Evolutionary conservation across 2,329 filamentous ascomycete genomes (phyloP), one percentile per base, ranked within the genome.

Genomic region (Scytalidium lignicola): DNA sequence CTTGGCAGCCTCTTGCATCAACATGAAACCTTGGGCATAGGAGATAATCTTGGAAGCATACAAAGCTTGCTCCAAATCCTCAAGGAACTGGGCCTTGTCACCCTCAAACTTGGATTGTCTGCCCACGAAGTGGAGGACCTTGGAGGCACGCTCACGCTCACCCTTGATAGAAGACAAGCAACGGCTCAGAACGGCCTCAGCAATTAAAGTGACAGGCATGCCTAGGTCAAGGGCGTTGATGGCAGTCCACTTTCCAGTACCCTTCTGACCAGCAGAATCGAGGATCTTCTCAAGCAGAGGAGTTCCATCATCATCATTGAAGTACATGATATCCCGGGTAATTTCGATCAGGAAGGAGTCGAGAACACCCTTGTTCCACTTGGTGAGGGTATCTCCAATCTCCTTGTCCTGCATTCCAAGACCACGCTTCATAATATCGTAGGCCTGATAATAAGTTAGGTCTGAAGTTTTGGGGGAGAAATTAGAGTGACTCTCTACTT

Each of bases 11-110:
- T 95, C 87, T 78, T 97, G 92, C 83, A 99, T 97, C 67, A 99
- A 83, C 92, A 97, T 97, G 83, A 99, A 99, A 70, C 93, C 93
- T 78, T 99, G 93, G 59, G 93, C 90, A 71, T 99, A 99, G 18
- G 93, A 99, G 74, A 99, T 96, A 70, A 99, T 99, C 88, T 99
- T 99, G 67, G 92, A 97, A 60, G 93, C 93, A 70, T 99, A 99
- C 55, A 99, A 84, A 61, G 92, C 93, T 80, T 99, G 93, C 81
- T 99, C 93, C 46, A 99, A 88, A 73, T 99, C 91, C 62, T 89
- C 88, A 62, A 99, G 84, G 83, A 97, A 95, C 71, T 90, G 82
- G 71, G 89, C 78, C 81, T 88, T 90, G 83, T 96, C 82, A 62
- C 93, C 93, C 63, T 86, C 80, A 72, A 97, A 97, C 65, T 82